phyloP scores from a whole-genome alignment of 140 eudicot genomes.

The Senecio squalidus region DNA sequence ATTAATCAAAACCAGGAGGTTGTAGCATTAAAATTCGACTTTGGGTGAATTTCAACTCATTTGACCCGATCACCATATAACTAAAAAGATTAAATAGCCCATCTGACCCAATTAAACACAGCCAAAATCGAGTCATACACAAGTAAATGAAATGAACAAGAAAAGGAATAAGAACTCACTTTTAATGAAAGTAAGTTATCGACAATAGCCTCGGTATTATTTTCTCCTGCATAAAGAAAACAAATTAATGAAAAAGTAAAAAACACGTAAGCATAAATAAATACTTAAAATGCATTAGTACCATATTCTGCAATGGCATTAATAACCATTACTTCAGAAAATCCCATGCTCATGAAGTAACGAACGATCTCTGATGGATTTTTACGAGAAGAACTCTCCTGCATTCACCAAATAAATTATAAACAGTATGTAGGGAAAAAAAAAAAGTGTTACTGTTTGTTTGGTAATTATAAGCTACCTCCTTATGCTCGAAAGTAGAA shows the following conservation, averaged over 20 bases:
- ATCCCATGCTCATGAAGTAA: slow-evolving; percentile 25
- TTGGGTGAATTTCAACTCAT: no score
- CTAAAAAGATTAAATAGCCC: background rate
- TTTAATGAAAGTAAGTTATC: background rate
- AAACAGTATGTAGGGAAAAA: background rate
- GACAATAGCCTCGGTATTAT: slow-evolving; percentile 18
- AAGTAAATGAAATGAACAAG: no score
- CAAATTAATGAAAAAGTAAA: background rate
- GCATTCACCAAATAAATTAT: background rate
- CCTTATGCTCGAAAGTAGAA: background rate
- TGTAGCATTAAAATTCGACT: no score
- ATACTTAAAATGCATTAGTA: slow-evolving; percentile 6
- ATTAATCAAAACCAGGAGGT: no score
- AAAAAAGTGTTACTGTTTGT: background rate
- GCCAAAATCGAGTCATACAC: no score
- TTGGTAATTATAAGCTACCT: slow-evolving; percentile 15
- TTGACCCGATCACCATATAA: background rate
- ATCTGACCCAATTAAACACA: no score
- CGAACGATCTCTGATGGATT: background rate
- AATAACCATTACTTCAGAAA: slow-evolving; percentile 16
- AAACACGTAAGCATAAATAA: background rate
- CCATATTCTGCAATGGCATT: slow-evolving; percentile 27
- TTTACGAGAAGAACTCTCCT: slow-evolving; percentile 29
- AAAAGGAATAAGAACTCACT: no score
- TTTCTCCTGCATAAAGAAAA: slow-evolving; percentile 17